Percentiles rank a stretch among this genome's conserved stretches.
These are phyloP conservation scores for Plasmodium berghei DNA, from an alignment of 169 alveolate species.

Conservation along the genomic window DNA sequence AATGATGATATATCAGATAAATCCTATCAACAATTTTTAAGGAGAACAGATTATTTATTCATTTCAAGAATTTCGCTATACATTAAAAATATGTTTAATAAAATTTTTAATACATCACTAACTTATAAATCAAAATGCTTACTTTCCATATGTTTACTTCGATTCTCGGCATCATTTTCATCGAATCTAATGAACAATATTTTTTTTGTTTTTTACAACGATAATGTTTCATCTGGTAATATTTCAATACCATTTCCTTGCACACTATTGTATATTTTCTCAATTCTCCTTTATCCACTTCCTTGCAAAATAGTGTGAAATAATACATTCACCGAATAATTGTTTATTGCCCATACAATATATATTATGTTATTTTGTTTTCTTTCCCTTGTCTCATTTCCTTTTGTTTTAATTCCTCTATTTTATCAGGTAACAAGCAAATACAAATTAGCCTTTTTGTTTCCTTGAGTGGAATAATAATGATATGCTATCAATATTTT, in stretches of 20 bases:
- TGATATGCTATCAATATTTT: conserved; percentile 73
- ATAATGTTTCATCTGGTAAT: conserved; percentile 66
- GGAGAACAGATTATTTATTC: conserved; percentile 16
- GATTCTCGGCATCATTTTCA: conserved; percentile 70
- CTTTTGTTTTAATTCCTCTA: not conserved
- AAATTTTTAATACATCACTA: not conserved
- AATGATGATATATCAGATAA: conserved; percentile 48
- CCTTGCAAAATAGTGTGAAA: no score
- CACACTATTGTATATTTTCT: not conserved
- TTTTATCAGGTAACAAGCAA: conserved; percentile 70
- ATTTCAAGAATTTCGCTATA: conserved; percentile 12
- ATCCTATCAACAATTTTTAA: conserved; percentile 61
- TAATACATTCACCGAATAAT: no score
- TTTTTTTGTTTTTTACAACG: conserved; percentile 75
- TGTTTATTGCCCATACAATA: no score
- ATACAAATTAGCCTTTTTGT: conserved; percentile 73
- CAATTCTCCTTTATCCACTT: not conserved
- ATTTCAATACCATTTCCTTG: not conserved
- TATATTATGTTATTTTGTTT: no score
- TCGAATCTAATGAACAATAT: conserved; percentile 74
- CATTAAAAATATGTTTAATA: conserved; percentile 17
- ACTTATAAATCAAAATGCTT: conserved; percentile 62
- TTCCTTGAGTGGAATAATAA: conserved; percentile 74
- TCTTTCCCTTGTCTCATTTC: not conserved
- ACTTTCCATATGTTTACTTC: conserved; percentile 49